Conservation (phyloP, 1,284 basidiomycete species). For the Sporisorium scitamineum region DNA sequence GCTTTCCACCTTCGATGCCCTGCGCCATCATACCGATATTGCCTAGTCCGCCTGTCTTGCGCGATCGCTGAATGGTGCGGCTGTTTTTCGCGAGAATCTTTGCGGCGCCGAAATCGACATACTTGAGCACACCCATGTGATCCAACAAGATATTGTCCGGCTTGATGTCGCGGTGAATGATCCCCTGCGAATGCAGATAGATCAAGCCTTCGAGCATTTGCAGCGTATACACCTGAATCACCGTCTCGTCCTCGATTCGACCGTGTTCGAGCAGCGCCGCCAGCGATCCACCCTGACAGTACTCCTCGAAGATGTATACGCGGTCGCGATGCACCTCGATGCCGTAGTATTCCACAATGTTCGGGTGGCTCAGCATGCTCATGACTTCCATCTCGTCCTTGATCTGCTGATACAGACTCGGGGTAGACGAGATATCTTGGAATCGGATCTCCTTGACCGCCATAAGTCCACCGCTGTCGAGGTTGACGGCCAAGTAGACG, state of each 20-base stretch:
- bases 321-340: constrained; percentile 99
- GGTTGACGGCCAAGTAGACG: constrained; percentile 97
- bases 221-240: constrained; percentile 94
- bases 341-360: constrained; percentile 98
- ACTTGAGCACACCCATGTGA: constrained; percentile 93
- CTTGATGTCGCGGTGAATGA: constrained; percentile 97
- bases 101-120: constrained; percentile 97
- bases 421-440: constrained; percentile 83
- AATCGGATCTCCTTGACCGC: constrained; percentile 99
- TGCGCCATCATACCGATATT: constrained; percentile 41
- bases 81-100: constrained; percentile 96
- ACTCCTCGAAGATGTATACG: constrained; percentile 99
- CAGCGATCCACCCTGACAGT: constrained; percentile 94
- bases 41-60: constrained; percentile 47
- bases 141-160: constrained; percentile 98
- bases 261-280: constrained; percentile 92
- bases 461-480: constrained; percentile 96
- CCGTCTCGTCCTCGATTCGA: constrained; percentile 94
- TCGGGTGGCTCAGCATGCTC: constrained; percentile 98
- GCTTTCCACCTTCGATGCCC: constrained; percentile 72
- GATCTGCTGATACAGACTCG: constrained; percentile 81
- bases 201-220: constrained; percentile 95
- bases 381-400: constrained; percentile 97
- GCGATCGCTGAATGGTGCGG: constrained; percentile 72
- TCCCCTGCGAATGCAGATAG: constrained; percentile 91